These are phyloP conservation scores for Alternaria infectoria DNA, from an alignment of 2,329 filamentous ascomycete species.

Conservation along the genomic window DNA sequence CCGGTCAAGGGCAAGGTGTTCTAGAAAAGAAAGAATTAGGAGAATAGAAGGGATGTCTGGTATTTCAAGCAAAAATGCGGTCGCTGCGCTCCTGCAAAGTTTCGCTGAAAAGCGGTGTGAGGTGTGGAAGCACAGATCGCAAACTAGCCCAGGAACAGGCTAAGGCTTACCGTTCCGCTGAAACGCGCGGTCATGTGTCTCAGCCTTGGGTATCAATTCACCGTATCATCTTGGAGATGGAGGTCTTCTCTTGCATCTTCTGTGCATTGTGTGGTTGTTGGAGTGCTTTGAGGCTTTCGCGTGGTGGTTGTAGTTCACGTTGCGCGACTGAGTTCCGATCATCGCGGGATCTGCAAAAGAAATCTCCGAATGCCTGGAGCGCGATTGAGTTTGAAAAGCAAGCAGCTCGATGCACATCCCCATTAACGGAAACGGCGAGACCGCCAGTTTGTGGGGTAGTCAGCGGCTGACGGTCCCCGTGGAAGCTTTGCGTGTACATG, in stretches of 20 bases:
- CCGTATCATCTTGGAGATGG: not conserved
- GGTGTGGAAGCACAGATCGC: slow-evolving; percentile 43
- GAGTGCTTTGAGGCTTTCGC: not conserved
- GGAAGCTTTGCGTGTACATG: slow-evolving; percentile 11
- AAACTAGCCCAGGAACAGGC: slow-evolving; percentile 34
- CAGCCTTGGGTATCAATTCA: slow-evolving; percentile 17
- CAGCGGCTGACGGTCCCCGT: slow-evolving; percentile 21
- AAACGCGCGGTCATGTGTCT: slow-evolving; percentile 45
- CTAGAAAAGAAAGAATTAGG: slow-evolving; percentile 10
- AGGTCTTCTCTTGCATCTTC: not conserved
- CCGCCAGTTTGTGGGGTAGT: slow-evolving; percentile 24
- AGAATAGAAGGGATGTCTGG: slow-evolving; percentile 19
- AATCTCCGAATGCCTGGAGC: slow-evolving; percentile 12
- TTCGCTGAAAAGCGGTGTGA: slow-evolving; percentile 48
- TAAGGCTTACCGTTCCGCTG: slow-evolving; percentile 35
- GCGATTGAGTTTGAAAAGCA: slow-evolving; percentile 13
- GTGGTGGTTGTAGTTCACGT: slow-evolving; percentile 1
- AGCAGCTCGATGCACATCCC: slow-evolving; percentile 11
- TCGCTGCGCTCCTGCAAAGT: slow-evolving; percentile 24
- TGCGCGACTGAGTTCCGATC: not conserved
- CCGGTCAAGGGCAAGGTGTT: slow-evolving; percentile 14
- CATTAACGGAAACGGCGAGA: slow-evolving; percentile 20
- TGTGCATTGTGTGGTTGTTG: slow-evolving; percentile 4
- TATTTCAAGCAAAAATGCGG: slow-evolving; percentile 34
- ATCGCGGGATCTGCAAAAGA: slow-evolving; percentile 6